Evolutionary conservation across 805 yeast genomes (phyloP).

Genomic region (Metschnikowia lunata): DNA sequence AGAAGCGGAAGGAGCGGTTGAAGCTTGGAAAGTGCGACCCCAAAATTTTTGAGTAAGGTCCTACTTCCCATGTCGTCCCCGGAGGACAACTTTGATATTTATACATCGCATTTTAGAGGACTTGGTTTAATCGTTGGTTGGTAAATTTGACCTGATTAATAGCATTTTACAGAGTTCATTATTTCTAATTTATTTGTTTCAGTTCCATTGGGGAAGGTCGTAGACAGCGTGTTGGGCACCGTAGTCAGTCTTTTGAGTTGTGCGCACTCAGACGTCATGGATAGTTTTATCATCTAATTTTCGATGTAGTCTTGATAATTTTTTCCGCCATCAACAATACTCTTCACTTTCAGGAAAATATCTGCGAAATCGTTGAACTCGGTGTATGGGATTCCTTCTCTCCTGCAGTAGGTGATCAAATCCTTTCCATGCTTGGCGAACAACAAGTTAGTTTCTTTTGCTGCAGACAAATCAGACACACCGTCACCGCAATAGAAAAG

Average conservation of each 20-base stretch:
- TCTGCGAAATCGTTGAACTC: conserved; percentile 76
- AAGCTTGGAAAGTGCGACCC: conserved; percentile 10
- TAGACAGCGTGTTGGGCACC: too few species aligned
- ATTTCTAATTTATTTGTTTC: conserved; percentile 2
- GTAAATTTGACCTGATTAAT: too few species aligned
- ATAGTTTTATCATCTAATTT: conserved; percentile 4
- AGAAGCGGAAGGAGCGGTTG: conserved; percentile 10
- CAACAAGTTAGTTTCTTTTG: conserved; percentile 86
- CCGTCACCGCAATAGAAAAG: conserved; percentile 97
- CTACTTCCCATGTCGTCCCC: neutral
- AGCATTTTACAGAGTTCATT: neutral
- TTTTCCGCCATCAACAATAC: conserved; percentile 39
- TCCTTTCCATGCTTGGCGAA: conserved; percentile 94
- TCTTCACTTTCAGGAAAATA: conserved; percentile 58
- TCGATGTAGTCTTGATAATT: conserved; percentile 16
- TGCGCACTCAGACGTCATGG: too few species aligned
- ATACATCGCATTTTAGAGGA: too few species aligned
- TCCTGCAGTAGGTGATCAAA: conserved; percentile 75
- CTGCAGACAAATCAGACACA: conserved; percentile 91
- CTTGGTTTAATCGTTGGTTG: too few species aligned
- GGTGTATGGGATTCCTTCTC: conserved; percentile 77
- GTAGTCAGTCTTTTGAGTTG: too few species aligned
- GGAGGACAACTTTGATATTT: conserved; percentile 1
- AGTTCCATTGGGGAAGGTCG: neutral
- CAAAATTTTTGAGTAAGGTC: conserved; percentile 5